Conservation (phyloP, 306 rosid genomes). For the Lagenaria siceraria region DNA sequence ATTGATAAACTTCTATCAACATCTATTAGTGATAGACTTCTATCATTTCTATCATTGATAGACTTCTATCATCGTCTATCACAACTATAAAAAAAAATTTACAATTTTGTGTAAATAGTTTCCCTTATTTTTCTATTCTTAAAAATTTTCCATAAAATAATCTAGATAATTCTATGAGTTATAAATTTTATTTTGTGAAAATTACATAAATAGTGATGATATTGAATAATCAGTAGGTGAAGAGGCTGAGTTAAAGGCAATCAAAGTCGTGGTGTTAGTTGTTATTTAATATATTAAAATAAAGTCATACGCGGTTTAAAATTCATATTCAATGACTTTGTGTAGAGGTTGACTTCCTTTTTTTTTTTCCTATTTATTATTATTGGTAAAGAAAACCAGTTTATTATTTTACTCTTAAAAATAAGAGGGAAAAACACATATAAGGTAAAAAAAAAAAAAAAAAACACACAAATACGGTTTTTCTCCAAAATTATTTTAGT, state of each 20-base stretch:
- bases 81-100: no score
- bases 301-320: constrained; percentile 6
- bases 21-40: no score
- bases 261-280: background rate
- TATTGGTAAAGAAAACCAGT: background rate
- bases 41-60: no score
- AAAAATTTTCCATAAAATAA: no score
- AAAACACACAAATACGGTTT: no score
- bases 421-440: no score
- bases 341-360: background rate
- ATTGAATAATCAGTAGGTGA: background rate
- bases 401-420: background rate
- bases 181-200: background rate
- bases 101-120: no score
- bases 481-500: no score
- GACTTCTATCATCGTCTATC: no score
- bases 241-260: background rate
- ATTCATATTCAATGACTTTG: background rate
- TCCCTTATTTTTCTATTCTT: no score
- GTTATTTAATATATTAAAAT: background rate
- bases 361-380: background rate
- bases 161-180: background rate
- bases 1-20: no score
- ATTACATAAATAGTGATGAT: background rate
- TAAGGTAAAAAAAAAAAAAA: no score